Evolutionary conservation across 441 rosid species (phyloP).

Genomic region (Adansonia rubrostipa): DNA sequence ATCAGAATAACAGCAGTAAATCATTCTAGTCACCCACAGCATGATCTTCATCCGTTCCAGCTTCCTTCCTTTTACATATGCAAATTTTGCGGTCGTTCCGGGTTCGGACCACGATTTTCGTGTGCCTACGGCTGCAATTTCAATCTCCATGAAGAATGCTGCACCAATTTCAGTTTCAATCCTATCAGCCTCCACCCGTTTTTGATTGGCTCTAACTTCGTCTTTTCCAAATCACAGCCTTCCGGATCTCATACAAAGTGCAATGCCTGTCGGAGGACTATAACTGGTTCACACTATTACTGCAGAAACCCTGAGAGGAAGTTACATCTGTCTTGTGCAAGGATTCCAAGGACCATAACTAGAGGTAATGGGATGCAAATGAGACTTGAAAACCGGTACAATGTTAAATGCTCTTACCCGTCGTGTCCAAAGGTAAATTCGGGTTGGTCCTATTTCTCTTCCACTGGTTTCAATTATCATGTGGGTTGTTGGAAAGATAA

Average conservation of each 20-base stretch:
- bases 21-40: conserved; percentile 32
- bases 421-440: not conserved
- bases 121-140: conserved; percentile 30
- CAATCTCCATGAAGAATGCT: conserved; percentile 37
- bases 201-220: conserved; percentile 27
- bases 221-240: not conserved
- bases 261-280: conserved; percentile 29
- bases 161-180: conserved; percentile 21
- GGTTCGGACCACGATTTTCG: conserved; percentile 27
- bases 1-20: not conserved
- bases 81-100: conserved; percentile 37
- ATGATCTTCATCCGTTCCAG: conserved; percentile 17
- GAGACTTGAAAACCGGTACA: not conserved
- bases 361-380: conserved; percentile 10
- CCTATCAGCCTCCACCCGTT: conserved; percentile 26
- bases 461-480: conserved; percentile 1
- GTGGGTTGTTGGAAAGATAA: conserved; percentile 22
- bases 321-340: conserved; percentile 39
- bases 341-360: not conserved
- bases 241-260: conserved; percentile 18
- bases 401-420: not conserved
- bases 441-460: conserved; percentile 35
- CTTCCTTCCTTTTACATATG: conserved; percentile 28
- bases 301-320: conserved; percentile 16
- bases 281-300: conserved; percentile 32